These are phyloP conservation scores for Aspergillus homomorphus DNA, from an alignment of 495 filamentous ascomycete genomes.

Conservation along the genomic window DNA sequence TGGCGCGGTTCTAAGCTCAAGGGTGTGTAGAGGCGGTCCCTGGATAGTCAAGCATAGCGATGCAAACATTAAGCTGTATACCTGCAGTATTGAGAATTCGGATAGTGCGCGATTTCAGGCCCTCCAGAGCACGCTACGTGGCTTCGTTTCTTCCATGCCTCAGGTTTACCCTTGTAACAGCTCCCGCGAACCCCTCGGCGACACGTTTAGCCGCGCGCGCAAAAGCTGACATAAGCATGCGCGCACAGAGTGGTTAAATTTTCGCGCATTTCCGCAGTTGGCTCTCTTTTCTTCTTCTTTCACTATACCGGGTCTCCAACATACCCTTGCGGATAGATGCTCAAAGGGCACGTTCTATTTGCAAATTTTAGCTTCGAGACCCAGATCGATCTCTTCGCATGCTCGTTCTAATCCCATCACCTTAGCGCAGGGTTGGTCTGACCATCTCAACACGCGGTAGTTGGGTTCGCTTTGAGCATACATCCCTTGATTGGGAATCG, in stretches of 20 bases:
- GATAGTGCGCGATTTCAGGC: no score
- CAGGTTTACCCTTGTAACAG: no score
- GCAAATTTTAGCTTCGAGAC: slow-evolving; percentile 47
- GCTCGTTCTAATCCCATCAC: slow-evolving; percentile 51
- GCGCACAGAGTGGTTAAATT: slow-evolving; percentile 20
- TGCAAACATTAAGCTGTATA: neutral
- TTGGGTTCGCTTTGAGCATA: slow-evolving; percentile 53
- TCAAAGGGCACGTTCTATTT: slow-evolving; percentile 24
- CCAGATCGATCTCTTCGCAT: slow-evolving; percentile 35
- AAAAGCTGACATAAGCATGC: slow-evolving; percentile 14
- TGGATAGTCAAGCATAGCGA: slow-evolving; percentile 3
- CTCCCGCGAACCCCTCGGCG: neutral
- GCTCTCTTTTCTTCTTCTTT: slow-evolving; percentile 20
- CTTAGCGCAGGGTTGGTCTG: slow-evolving; percentile 26
- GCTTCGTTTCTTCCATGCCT: no score
- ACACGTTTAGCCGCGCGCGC: neutral
- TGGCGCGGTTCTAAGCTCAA: slow-evolving; percentile 52
- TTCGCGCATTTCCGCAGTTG: slow-evolving; percentile 8
- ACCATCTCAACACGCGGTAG: slow-evolving; percentile 27
- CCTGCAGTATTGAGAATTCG: no score
- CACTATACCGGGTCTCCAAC: slow-evolving; percentile 41
- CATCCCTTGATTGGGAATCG: slow-evolving; percentile 18
- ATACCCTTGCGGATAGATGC: slow-evolving; percentile 45
- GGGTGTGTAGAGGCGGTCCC: neutral
- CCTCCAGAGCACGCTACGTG: no score